Percentiles rank a stretch among this genome's conserved stretches.
Conservation (phyloP, 345 rosid species). For the Zanthoxylum bungeanum region DNA sequence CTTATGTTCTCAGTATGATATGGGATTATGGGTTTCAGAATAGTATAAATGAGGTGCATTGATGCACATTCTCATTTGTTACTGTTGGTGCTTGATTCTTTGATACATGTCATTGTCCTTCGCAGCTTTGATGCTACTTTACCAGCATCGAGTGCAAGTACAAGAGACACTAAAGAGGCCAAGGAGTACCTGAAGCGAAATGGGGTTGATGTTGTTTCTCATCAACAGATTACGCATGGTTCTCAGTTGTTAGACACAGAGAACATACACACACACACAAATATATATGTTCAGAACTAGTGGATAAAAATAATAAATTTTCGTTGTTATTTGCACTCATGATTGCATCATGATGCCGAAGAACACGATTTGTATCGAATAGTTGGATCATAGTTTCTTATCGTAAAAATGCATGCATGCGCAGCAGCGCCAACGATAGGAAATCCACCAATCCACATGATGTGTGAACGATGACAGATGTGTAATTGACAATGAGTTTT, state of each 20-base stretch:
- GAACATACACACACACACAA: too few relatives aligned
- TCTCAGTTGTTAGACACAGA: not conserved
- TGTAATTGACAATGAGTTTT: too few relatives aligned
- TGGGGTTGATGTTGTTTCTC: slow-evolving; percentile 64
- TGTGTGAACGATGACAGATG: too few relatives aligned
- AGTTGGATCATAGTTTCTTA: too few relatives aligned
- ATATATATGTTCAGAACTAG: too few relatives aligned
- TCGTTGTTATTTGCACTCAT: too few relatives aligned
- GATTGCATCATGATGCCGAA: too few relatives aligned
- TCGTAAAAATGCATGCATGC: too few relatives aligned
- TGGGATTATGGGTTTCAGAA: not conserved
- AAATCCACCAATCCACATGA: too few relatives aligned
- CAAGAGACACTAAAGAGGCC: slow-evolving; percentile 78
- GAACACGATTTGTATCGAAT: too few relatives aligned
- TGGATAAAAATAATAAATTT: too few relatives aligned
- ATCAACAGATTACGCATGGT: slow-evolving; percentile 11
- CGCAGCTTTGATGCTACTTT: not conserved
- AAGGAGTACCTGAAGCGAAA: slow-evolving; percentile 58
- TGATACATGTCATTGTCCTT: not conserved
- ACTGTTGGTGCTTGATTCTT: not conserved
- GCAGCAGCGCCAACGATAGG: too few relatives aligned
- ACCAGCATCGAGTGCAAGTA: not conserved
- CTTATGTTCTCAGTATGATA: not conserved
- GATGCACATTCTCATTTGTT: not conserved
- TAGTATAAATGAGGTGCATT: not conserved